Evolutionary conservation across 352 stramenopile species (phyloP), one percentile per base, ranked within the genome.

Genomic region (Globisporangium sylvaticum): DNA sequence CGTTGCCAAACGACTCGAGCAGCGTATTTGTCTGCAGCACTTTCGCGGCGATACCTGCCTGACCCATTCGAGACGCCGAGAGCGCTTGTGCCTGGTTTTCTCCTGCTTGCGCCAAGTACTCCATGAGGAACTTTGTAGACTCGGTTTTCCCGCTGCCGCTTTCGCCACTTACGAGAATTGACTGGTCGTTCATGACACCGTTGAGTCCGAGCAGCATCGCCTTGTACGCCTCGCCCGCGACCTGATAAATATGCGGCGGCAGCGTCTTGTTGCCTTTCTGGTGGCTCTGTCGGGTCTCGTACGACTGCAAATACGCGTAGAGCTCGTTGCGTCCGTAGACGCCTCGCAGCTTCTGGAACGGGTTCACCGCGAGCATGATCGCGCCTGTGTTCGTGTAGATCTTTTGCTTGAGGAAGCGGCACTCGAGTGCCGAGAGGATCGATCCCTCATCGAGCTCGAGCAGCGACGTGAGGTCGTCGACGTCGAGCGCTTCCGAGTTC

Each of bases 1-100:
- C 90, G 62, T 97, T 97, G 34, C 90, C 90, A 64, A 97, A 97
- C 7, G 89, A 91, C 64, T 97, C 91, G 32, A 97, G 78, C 12
- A 97, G 64, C 50, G 90, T 92, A 66, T 97, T 97, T 52, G 90
- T 94, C 72, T 97, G 87, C 31, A 97, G 66, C 0, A 98, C 88
- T 63, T 97, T 95, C n/a, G 84, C 84, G 22, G 85, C 86, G 65
- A 96, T 90, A 24, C 81, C 83, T 46, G 68, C 32, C 31, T 75
- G 66, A 9, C 70, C 32, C 34, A 69, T 66, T 15, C 53, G 52
- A 0, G 65, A 69, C 14, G 57, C 42, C n/a, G 74, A 78, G 6
- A 77, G 73, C 12, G 87, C 82, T 15, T 78, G 77, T 37, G 95
- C 68, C 50, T 96, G 83, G 52, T 90, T 90, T 37, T 79, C 89